phyloP scores from a whole-genome alignment of 306 rosid species.

The Cyclanthera cordifolia region DNA sequence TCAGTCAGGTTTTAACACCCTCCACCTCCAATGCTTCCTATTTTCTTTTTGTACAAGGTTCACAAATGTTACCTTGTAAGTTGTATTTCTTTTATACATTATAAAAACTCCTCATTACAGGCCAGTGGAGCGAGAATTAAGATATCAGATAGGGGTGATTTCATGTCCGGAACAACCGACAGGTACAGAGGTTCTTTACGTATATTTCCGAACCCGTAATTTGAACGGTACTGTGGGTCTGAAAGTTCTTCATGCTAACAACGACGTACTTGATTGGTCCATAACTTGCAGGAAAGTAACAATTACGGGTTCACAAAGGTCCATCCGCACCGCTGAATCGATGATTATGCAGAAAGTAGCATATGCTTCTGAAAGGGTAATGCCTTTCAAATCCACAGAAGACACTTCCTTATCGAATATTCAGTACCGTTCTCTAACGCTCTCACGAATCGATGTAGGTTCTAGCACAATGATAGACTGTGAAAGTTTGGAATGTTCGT shows the following conservation, averaged over 20 bases:
- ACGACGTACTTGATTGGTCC: neutral
- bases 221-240: neutral
- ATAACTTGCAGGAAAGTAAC: conserved; percentile 76
- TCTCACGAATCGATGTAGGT: conserved; percentile 14
- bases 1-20: conserved; percentile 63
- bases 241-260: neutral
- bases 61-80: neutral
- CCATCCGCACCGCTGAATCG: conserved; percentile 68
- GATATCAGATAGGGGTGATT: conserved; percentile 97
- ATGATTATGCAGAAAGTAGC: conserved; percentile 94
- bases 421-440: conserved; percentile 26
- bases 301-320: conserved; percentile 90
- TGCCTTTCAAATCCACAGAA: neutral
- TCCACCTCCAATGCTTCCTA: neutral
- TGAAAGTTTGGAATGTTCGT: conserved; percentile 4
- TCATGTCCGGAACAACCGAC: conserved; percentile 90
- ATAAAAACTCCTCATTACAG: conserved; percentile 31
- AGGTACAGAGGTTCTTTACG: conserved; percentile 33
- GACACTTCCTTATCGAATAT: conserved; percentile 26
- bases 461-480: conserved; percentile 14
- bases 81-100: neutral
- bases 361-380: conserved; percentile 73
- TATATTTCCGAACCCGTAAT: too few species aligned
- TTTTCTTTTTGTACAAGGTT: neutral
- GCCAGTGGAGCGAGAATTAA: conserved; percentile 92